Percentiles rank a stretch among this genome's conserved stretches.
phyloP scores from a whole-genome alignment of 139 green algal species.

The Gonium pectorale region DNA sequence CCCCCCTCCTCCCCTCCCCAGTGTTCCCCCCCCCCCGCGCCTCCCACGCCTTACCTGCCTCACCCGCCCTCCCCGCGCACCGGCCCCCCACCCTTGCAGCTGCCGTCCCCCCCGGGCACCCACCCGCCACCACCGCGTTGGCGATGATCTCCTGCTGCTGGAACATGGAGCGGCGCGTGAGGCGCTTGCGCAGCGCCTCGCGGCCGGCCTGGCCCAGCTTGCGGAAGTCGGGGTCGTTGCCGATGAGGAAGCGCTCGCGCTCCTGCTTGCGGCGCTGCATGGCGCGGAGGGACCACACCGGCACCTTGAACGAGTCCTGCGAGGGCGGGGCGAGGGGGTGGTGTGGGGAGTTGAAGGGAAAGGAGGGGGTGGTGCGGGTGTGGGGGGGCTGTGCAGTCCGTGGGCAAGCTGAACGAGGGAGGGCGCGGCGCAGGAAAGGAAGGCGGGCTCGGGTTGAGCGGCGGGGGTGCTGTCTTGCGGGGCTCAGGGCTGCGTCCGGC shows the following conservation, averaged over 20 bases:
- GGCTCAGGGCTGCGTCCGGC: too few relatives aligned
- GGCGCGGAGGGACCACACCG: slow-evolving; percentile 46
- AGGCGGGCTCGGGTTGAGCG: too few relatives aligned
- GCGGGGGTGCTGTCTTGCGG: too few relatives aligned
- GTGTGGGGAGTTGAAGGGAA: too few relatives aligned
- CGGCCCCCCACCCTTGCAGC: neutral
- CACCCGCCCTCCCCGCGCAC: neutral
- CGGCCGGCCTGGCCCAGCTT: slow-evolving; percentile 26
- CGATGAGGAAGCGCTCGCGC: slow-evolving; percentile 11
- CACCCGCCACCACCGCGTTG: slow-evolving; percentile 32
- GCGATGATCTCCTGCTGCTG: slow-evolving; percentile 55
- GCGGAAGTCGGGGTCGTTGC: slow-evolving; percentile 5
- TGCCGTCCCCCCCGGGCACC: neutral
- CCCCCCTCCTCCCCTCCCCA: too few relatives aligned
- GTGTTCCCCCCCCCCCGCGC: too few relatives aligned
- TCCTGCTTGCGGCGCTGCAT: slow-evolving; percentile 47
- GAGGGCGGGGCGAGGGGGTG: neutral
- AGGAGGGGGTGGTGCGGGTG: too few relatives aligned
- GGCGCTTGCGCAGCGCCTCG: slow-evolving; percentile 32
- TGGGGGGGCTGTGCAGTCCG: too few relatives aligned
- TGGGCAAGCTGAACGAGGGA: too few relatives aligned
- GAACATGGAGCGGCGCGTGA: slow-evolving; percentile 28
- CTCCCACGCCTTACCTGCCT: too few relatives aligned
- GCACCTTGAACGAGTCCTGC: slow-evolving; percentile 44
- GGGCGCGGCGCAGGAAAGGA: too few relatives aligned